These are phyloP conservation scores for Paxillus rubicundulus DNA, from an alignment of 768 basidiomycete species.

Conservation along the genomic window DNA sequence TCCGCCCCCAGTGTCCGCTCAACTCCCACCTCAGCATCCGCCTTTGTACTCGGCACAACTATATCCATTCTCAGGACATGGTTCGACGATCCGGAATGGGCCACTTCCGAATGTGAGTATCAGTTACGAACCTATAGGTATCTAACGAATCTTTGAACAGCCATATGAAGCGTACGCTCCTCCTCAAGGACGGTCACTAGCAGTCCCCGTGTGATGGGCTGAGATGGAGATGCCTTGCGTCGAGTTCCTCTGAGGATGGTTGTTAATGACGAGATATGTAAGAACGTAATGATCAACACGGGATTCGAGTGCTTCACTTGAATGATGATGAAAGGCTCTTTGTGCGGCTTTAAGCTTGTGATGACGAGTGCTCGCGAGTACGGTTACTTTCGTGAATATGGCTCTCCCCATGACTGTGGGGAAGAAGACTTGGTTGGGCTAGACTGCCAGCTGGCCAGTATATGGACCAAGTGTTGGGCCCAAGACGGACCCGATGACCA, in stretches of 20 bases:
- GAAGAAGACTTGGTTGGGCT: background rate
- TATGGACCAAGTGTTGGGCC: no score
- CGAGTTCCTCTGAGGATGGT: background rate
- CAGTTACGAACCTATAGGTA: background rate
- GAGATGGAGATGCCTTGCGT: background rate
- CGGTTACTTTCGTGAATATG: background rate
- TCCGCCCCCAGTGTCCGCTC: background rate
- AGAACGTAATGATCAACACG: background rate
- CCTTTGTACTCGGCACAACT: background rate
- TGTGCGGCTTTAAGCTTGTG: background rate
- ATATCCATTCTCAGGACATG: constrained; percentile 5
- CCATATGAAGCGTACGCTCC: background rate
- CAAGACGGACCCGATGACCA: no score
- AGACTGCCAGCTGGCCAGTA: no score
- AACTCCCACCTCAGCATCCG: background rate
- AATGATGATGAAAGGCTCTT: background rate
- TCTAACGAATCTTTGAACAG: background rate
- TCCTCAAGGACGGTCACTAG: background rate
- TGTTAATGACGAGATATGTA: background rate
- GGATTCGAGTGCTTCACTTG: background rate
- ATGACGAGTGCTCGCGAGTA: background rate
- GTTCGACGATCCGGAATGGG: background rate
- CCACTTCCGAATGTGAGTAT: background rate
- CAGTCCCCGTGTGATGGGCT: background rate
- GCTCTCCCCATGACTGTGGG: background rate